Evolutionary conservation across 169 alveolate genomes (phyloP), one percentile per base, ranked within the genome.

Genomic region (Eimeria necatrix): DNA sequence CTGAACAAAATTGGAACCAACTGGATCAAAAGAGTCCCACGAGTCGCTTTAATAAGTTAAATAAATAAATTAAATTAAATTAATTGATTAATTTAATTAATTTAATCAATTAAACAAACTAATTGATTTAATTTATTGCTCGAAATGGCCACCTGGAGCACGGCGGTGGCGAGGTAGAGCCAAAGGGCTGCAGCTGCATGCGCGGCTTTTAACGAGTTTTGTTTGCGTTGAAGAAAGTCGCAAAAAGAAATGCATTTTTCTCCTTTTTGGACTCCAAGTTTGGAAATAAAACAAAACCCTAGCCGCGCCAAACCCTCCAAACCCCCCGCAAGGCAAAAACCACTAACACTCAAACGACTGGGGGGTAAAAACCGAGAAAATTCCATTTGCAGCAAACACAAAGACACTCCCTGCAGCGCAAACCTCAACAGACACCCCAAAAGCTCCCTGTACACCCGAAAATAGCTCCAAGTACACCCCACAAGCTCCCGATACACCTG

Each of bases 381-480:
- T 7, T 68, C 80, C 80, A 68, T 68, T 18, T 9, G 80, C 80
- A 68, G 80, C 16, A 68, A 32, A 24, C 80, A 68, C 48, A 20
- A 32, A 12, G 80, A 68, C 26, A 24, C 32, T 32, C 46, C 80
- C 80, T 68, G 46, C 80, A 59, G 70, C n/a, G 70, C 70, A 59
- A 16, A 16, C n/a, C 70, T 16, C n/a, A 59, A n/a, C 70, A 9
- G 3, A 16, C 70, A 59, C 70, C n/a, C 16, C n/a, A 16, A 2
- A 20, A 59, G 70, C 24, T n/a, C n/a, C 70, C 70, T 59, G 6
- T 16, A n/a, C n/a, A 16, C 70, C n/a, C 16, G 70, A 16, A n/a
- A 59, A 2, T 16, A 4, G n/a, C 41, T 32, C 41, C 41, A 32
- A 32, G 0, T 32, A n/a, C 24, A n/a, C 70, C n/a, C n/a, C 24